phyloP scores from a whole-genome alignment of 257 asterid genomes.

The Nicotiana paniculata region DNA sequence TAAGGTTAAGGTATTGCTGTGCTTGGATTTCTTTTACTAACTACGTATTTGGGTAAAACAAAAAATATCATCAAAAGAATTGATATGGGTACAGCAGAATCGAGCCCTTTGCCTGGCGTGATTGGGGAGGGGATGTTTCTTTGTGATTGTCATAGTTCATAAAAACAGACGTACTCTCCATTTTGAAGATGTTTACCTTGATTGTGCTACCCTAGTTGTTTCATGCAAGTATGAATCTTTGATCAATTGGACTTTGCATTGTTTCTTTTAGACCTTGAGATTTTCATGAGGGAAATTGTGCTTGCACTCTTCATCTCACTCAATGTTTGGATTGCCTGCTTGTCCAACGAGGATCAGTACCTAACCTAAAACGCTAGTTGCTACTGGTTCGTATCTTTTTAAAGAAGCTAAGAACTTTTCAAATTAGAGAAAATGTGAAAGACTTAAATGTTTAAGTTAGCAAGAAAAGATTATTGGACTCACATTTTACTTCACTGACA shows the following conservation, averaged over 20 bases:
- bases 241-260: not conserved
- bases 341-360: not conserved
- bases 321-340: not conserved
- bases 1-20: conserved; percentile 1
- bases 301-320: not conserved
- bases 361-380: not conserved
- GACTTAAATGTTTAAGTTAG: not conserved
- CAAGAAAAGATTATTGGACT: not conserved
- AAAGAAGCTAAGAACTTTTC: not conserved
- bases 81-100: not conserved
- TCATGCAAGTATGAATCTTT: too few species aligned
- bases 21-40: not conserved
- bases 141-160: not conserved
- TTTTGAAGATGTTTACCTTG: not conserved
- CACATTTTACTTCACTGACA: not conserved
- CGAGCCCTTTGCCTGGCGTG: not conserved
- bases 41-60: not conserved
- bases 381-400: not conserved
- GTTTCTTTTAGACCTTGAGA: not conserved
- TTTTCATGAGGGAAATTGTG: not conserved
- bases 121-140: not conserved
- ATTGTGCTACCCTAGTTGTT: too few species aligned
- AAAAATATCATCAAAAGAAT: not conserved
- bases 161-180: not conserved
- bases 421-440: not conserved